A percentile compares a stretch with the other conserved stretches of the same genome.
Evolutionary conservation across 257 asterid genomes (phyloP).

Genomic region (Gynochthodes officinalis): DNA sequence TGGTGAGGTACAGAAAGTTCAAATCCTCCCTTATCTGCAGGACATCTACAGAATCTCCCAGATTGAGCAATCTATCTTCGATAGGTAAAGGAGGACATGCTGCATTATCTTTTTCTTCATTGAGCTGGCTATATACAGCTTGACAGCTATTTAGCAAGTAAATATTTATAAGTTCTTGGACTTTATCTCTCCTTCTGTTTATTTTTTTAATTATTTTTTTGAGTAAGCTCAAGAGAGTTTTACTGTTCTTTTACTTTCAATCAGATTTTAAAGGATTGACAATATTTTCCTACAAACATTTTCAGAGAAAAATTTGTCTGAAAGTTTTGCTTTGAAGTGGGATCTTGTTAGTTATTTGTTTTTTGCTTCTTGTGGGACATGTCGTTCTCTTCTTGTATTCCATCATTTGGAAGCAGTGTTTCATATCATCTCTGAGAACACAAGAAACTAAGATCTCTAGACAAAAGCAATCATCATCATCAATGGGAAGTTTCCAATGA

Average conservation of each 20-base stretch:
- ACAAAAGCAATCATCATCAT: neutral
- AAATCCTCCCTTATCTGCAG: neutral
- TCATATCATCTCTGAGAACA: neutral
- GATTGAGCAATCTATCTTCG: neutral
- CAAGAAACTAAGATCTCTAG: neutral
- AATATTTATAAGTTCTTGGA: too few relatives aligned
- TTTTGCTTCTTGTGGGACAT: neutral
- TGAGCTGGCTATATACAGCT: too few relatives aligned
- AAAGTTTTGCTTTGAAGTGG: neutral
- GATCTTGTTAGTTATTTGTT: neutral
- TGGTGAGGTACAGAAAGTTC: neutral
- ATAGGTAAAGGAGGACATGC: neutral
- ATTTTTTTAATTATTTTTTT: neutral
- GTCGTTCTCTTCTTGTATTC: neutral
- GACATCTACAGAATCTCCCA: neutral
- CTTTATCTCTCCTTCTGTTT: neutral
- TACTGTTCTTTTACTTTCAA: neutral
- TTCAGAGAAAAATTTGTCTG: neutral
- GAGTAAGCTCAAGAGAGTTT: neutral
- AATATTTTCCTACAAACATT: neutral
- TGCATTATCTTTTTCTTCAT: neutral
- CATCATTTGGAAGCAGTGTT: neutral
- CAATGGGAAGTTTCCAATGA: too few relatives aligned
- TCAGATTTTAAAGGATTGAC: conserved; percentile 7
- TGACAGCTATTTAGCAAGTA: too few relatives aligned